phyloP scores from a whole-genome alignment of 2,329 filamentous ascomycete genomes.

The Cordyceps pruinosa region DNA sequence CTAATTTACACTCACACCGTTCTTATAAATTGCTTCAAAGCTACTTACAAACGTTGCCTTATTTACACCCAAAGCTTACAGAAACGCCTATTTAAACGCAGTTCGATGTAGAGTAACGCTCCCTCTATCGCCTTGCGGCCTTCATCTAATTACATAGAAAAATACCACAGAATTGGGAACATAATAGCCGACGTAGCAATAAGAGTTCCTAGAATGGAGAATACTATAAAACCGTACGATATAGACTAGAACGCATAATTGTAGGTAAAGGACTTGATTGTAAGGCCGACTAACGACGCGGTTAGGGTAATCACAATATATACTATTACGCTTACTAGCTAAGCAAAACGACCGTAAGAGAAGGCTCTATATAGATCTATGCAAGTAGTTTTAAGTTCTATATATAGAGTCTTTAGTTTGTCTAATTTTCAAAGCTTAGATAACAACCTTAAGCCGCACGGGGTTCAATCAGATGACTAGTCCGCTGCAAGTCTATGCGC shows the following conservation, averaged over 20 bases:
- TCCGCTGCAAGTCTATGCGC: not conserved
- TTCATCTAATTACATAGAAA: not conserved
- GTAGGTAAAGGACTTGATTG: not conserved
- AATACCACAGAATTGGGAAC: not conserved
- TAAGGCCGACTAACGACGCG: not conserved
- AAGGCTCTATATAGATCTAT: not conserved
- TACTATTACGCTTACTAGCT: not conserved
- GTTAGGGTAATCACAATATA: not conserved
- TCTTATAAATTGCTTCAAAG: too few species aligned
- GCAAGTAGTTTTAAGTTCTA: not conserved
- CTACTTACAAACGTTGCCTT: not conserved
- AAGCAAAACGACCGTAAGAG: not conserved
- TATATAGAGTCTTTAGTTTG: not conserved
- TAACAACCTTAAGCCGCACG: not conserved
- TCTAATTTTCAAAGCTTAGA: not conserved
- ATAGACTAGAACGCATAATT: not conserved
- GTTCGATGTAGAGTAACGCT: not conserved
- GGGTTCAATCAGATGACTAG: not conserved
- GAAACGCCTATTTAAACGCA: not conserved
- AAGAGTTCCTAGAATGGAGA: not conserved
- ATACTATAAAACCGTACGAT: not conserved
- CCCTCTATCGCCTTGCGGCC: not conserved
- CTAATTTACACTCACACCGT: too few species aligned
- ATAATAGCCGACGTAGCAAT: not conserved
- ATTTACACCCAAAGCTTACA: not conserved